phyloP scores from a whole-genome alignment of 805 yeast species.

The Barnettozyma sp. region DNA sequence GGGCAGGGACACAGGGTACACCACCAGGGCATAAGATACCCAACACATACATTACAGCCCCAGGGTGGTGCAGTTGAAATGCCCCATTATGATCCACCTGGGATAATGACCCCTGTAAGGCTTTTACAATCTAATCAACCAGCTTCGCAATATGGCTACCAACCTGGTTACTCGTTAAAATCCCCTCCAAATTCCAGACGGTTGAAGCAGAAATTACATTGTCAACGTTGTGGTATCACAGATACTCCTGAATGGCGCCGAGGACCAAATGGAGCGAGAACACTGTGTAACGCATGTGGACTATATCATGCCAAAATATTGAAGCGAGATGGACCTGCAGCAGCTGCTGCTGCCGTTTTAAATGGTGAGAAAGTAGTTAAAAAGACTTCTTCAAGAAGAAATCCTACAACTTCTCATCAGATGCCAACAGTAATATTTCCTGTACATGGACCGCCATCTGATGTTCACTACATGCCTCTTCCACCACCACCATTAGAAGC shows the following conservation, averaged over 20 bases:
- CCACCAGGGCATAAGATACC: too few species aligned
- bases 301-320: constrained; percentile 61
- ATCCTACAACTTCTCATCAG: not conserved
- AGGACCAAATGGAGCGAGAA: constrained; percentile 71
- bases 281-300: constrained; percentile 82
- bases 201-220: constrained; percentile 15
- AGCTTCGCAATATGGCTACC: too few species aligned
- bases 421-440: not conserved
- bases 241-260: constrained; percentile 82
- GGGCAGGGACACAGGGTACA: too few species aligned
- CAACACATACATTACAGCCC: too few species aligned
- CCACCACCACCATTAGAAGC: not conserved
- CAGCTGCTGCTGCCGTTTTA: constrained; percentile 22
- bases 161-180: not conserved
- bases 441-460: not conserved
- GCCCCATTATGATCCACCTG: too few species aligned
- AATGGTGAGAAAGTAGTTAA: constrained; percentile 10
- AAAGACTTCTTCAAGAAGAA: constrained; percentile 8
- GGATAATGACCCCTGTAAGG: too few species aligned
- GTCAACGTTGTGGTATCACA: constrained; percentile 44
- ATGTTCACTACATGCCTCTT: not conserved
- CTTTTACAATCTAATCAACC: too few species aligned
- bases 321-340: constrained; percentile 34
- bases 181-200: constrained; percentile 4
- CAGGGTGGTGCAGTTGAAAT: too few species aligned